Evolutionary conservation across 176 grass and related monocot genomes (phyloP).

Genomic region (Oryza meyeriana): DNA sequence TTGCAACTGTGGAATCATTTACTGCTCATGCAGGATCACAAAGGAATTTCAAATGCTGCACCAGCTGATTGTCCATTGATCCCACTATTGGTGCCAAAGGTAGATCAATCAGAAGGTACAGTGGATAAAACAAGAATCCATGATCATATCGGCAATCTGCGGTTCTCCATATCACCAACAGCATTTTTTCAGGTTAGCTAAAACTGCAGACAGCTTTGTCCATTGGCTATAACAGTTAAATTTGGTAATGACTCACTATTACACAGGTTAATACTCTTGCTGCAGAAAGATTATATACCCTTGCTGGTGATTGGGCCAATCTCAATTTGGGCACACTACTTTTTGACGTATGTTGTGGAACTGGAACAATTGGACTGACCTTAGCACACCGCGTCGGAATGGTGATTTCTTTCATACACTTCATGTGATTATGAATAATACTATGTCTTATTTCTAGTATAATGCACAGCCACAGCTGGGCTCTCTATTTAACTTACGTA

Average conservation of each 20-base stretch:
- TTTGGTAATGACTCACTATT: constrained; percentile 38
- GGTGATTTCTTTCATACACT: constrained; percentile 40
- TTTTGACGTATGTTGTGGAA: constrained; percentile 97
- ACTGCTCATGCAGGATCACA: constrained; percentile 68
- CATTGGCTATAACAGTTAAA: constrained; percentile 6
- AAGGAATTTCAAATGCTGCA: constrained; percentile 98
- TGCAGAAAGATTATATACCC: constrained; percentile 83
- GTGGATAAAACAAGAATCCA: constrained; percentile 77
- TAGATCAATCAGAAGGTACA: constrained; percentile 41
- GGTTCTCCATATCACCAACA: constrained; percentile 94
- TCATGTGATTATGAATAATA: not conserved
- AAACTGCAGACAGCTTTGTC: constrained; percentile 11
- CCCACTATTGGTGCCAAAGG: constrained; percentile 52
- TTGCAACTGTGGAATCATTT: constrained; percentile 11
- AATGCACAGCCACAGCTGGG: not conserved
- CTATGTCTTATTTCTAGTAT: constrained; percentile 20
- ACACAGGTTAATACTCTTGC: constrained; percentile 94
- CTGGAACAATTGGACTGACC: constrained; percentile 93
- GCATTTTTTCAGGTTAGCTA: constrained; percentile 91
- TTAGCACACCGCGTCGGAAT: constrained; percentile 91
- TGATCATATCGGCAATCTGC: constrained; percentile 82
- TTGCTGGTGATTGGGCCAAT: constrained; percentile 94
- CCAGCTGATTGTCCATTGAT: constrained; percentile 85
- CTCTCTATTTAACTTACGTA: not conserved
- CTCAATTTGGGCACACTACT: constrained; percentile 88